Base-by-base conservation (phyloP, 225 moss, liverwort and hornwort genomes). In the Neckera pumila region DNA sequence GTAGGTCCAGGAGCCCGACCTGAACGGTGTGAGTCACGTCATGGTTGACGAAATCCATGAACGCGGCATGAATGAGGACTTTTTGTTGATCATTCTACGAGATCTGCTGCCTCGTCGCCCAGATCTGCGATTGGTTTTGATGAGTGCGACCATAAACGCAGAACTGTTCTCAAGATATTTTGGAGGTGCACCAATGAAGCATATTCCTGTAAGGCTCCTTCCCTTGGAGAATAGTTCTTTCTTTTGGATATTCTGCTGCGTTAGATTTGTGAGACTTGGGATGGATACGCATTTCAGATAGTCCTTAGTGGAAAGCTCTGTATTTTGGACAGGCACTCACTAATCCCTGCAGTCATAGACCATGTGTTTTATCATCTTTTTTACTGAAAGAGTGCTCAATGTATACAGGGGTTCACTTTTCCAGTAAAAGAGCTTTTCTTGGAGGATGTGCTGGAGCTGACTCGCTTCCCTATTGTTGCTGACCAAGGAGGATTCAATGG, bases 31-130 rank as follows among this genome's bases (percentile, higher is more conserved):
- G 79, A 98, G 98, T 92, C 97, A 98, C 89, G 94, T 98, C 40
- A 94, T 98, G 96, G 98, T 98, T 83, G 97, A 98, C 90, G 98
- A 98, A 91, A 98, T 98, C 83, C 98, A 98, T 87, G 98, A 98
- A 90, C 97, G 98, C 67, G 98, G 98, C 76, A 98, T 98, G 98
- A 98, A 97, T 87, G 98, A 98, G 88, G 98, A 98, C 88, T 98
- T 98, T 81, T 89, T 98, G 84, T 92, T 98, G 73, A 98, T 98
- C 90, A 97, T 98, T 86, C 88, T 98, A 83, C 92, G 97, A 76
- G 98, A 98, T 84, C 89, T 98, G 60, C 91, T 98, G 82, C 97
- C 98, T 73, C 98, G 92, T 79, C 95, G 98, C 86, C 97, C 95
- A 83, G 97, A 98, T 88, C 92, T 98, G 89, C 94, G 97, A 78